Conservation (phyloP, 345 rosid genomes). For the Barbarea vulgaris region DNA sequence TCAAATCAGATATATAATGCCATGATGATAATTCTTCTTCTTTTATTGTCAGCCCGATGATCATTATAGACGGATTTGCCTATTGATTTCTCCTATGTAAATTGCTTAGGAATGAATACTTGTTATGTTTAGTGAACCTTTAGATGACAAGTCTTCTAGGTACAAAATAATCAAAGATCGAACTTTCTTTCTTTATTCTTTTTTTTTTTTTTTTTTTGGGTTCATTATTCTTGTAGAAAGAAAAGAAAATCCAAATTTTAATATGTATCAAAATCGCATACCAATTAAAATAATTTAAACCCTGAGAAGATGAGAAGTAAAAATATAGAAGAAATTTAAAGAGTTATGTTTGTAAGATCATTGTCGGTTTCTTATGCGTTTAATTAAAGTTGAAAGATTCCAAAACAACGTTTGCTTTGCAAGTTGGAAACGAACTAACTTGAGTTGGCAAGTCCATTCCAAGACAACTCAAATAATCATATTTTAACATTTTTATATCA, state of each 20-base stretch:
- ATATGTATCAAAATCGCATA: not conserved
- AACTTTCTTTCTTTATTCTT: not conserved
- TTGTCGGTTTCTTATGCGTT: constrained; percentile 12
- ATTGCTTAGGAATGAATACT: not conserved
- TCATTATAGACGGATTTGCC: not conserved
- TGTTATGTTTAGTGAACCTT: not conserved
- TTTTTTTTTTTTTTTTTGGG: not conserved
- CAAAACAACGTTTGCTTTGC: constrained; percentile 43
- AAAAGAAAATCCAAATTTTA: too few relatives aligned
- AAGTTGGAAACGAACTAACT: constrained; percentile 47
- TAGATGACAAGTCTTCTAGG: not conserved
- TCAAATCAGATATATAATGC: not conserved
- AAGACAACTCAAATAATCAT: constrained; percentile 29
- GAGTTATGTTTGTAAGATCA: not conserved
- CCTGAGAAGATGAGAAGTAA: not conserved
- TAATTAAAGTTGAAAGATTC: constrained; percentile 35
- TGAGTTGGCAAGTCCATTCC: constrained; percentile 49
- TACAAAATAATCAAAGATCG: not conserved
- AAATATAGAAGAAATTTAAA: not conserved
- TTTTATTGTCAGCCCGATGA: not conserved
- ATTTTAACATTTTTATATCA: not conserved
- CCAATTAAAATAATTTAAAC: not conserved
- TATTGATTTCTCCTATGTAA: not conserved
- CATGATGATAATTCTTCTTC: not conserved
- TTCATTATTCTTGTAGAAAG: not conserved